A percentile compares a stretch with the other conserved stretches of the same genome.
phyloP scores from a whole-genome alignment of 495 filamentous ascomycete genomes.

The Aspergillus coremiiformis region DNA sequence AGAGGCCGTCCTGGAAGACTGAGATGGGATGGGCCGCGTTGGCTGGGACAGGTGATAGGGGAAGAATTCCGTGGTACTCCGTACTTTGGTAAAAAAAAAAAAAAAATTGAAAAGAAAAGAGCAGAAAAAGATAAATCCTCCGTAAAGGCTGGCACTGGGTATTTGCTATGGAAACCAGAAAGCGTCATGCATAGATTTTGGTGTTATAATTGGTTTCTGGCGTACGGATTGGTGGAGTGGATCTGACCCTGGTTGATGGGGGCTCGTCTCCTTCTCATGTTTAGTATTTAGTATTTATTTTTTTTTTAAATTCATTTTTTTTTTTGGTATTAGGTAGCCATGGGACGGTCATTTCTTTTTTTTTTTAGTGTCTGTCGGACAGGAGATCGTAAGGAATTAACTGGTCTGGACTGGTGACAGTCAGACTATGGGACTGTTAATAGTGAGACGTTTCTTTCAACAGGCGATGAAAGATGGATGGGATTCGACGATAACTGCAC shows the following conservation, averaged over 20 bases:
- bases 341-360: background rate
- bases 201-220: background rate
- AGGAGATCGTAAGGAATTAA: background rate
- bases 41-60: background rate
- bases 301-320: background rate
- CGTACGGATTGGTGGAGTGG: background rate
- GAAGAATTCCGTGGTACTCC: background rate
- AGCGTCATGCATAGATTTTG: background rate
- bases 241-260: background rate
- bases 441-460: background rate
- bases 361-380: background rate
- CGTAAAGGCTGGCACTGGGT: no score
- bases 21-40: background rate
- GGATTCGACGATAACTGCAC: slow-evolving; percentile 7
- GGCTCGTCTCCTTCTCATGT: background rate
- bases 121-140: no score
- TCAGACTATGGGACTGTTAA: background rate
- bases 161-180: background rate
- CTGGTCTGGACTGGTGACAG: background rate
- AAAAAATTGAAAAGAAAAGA: no score
- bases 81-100: background rate
- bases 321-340: background rate
- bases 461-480: slow-evolving; percentile 6
- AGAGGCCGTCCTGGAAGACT: background rate
- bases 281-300: background rate